Evolutionary conservation across 805 yeast species (phyloP).

Genomic region (Candida xyloterini): DNA sequence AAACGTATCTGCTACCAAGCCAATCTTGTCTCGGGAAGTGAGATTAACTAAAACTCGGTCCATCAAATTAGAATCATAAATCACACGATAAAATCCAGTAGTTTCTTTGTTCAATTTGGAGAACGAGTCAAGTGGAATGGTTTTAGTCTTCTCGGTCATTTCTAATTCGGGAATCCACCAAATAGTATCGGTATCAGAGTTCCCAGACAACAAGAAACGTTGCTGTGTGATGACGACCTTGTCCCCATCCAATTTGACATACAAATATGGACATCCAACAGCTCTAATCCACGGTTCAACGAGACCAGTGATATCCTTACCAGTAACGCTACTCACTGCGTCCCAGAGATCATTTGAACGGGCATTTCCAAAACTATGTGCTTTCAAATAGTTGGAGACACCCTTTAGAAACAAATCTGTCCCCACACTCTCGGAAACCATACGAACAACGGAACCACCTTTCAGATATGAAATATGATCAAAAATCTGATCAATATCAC

Average conservation of each 20-base stretch:
- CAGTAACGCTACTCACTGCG: slow-evolving; percentile 60
- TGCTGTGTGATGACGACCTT: slow-evolving; percentile 48
- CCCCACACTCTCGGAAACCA: slow-evolving; percentile 73
- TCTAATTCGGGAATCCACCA: slow-evolving; percentile 58
- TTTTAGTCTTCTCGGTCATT: slow-evolving; percentile 17
- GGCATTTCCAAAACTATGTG: slow-evolving; percentile 66
- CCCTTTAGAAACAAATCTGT: slow-evolving; percentile 68
- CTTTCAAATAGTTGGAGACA: slow-evolving; percentile 63
- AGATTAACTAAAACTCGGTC: slow-evolving; percentile 40
- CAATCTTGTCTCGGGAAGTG: slow-evolving; percentile 49
- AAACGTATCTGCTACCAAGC: slow-evolving; percentile 50
- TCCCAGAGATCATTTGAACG: slow-evolving; percentile 72
- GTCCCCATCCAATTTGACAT: slow-evolving; percentile 41
- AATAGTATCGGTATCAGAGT: slow-evolving; percentile 45
- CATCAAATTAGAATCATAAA: slow-evolving; percentile 44
- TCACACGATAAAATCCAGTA: slow-evolving; percentile 52
- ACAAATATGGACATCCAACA: slow-evolving; percentile 70
- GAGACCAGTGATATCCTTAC: slow-evolving; percentile 53
- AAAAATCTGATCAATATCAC: slow-evolving; percentile 77
- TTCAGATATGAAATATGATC: slow-evolving; percentile 79
- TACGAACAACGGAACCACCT: slow-evolving; percentile 75
- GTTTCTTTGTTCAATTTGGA: slow-evolving; percentile 50
- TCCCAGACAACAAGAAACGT: slow-evolving; percentile 63
- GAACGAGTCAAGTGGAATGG: slow-evolving; percentile 18
- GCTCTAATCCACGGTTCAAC: slow-evolving; percentile 73